Evolutionary conservation across 148 eudicot genomes (phyloP).

Genomic region (Rhododendron vialii): DNA sequence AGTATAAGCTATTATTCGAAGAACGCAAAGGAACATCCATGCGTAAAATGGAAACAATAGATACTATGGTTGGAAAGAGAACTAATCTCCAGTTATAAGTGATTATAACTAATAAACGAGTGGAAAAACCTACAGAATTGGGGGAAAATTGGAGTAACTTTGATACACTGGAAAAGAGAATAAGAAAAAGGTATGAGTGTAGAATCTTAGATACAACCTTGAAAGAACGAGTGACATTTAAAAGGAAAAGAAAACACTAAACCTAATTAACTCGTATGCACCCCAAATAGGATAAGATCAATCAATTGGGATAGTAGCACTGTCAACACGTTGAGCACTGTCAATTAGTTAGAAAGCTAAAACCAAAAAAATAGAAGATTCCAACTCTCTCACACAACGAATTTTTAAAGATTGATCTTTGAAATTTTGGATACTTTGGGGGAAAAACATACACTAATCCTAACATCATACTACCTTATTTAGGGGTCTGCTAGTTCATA

Average conservation of each 20-base stretch:
- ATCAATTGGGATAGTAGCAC: neutral
- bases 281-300: neutral
- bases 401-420: neutral
- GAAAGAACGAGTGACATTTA: neutral
- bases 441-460: neutral
- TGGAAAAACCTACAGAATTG: neutral
- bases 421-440: neutral
- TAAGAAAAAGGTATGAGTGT: neutral
- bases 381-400: neutral
- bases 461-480: neutral
- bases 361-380: neutral
- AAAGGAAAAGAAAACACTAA: neutral
- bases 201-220: neutral
- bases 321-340: neutral
- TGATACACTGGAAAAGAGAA: neutral
- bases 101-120: neutral
- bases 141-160: neutral
- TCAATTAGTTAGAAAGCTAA: neutral
- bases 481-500: neutral
- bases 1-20: neutral
- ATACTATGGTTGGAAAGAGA: neutral
- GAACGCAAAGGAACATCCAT: neutral
- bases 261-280: neutral
- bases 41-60: neutral
- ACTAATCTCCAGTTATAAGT: neutral